A percentile compares a stretch with the other conserved stretches of the same genome.
These are phyloP conservation scores for Colletotrichum liaoningense DNA, from an alignment of 2,329 filamentous ascomycete genomes.

Conservation along the genomic window DNA sequence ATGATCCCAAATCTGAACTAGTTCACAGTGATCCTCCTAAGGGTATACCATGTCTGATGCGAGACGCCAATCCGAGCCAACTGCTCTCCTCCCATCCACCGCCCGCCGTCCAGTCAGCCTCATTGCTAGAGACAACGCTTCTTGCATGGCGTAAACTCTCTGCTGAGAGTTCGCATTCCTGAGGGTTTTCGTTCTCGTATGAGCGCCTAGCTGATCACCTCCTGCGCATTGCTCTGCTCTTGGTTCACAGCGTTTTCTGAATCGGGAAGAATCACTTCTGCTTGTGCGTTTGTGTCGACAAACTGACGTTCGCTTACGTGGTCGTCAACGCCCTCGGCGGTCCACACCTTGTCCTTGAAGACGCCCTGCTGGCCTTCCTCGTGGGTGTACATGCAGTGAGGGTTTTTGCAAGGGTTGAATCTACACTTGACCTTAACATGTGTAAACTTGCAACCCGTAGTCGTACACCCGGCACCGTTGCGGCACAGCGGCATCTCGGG, in stretches of 20 bases:
- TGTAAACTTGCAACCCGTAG: constrained; percentile 87
- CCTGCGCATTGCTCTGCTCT: constrained; percentile 51
- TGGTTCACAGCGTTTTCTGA: constrained; percentile 49
- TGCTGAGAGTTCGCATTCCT: background rate
- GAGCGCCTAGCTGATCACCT: constrained; percentile 46
- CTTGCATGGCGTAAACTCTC: background rate
- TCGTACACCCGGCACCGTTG: constrained; percentile 89
- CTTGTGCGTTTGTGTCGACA: constrained; percentile 74
- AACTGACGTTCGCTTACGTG: constrained; percentile 93
- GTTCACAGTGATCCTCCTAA: constrained; percentile 4
- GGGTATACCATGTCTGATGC: constrained; percentile 1
- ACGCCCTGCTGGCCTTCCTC: constrained; percentile 88
- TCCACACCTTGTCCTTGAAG: constrained; percentile 94
- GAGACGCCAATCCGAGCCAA: constrained; percentile 1
- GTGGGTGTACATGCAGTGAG: constrained; percentile 89
- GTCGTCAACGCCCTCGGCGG: constrained; percentile 66
- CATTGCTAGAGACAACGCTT: constrained; percentile 7
- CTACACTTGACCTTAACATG: constrained; percentile 88
- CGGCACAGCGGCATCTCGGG: constrained; percentile 88
- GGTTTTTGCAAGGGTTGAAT: constrained; percentile 91
- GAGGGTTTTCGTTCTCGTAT: background rate
- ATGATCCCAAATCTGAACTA: background rate
- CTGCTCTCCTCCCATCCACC: background rate
- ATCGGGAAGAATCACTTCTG: constrained; percentile 79
- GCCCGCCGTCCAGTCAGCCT: background rate